Evolutionary conservation across 2,329 filamentous ascomycete species (phyloP).

Genomic region (Coniochaeta pulveracea): DNA sequence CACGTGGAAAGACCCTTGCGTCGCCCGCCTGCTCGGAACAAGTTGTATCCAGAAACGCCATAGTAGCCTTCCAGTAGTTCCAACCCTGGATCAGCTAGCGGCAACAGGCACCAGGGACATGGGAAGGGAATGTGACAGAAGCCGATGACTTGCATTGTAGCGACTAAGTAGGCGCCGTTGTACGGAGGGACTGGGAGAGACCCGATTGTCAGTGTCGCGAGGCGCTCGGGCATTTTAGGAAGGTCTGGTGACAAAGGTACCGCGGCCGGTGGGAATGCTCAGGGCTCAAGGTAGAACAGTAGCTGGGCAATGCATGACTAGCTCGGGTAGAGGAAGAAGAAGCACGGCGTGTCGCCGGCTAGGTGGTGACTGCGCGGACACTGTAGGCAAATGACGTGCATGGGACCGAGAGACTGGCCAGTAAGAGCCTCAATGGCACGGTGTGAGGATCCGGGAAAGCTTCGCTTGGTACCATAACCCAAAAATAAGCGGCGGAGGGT

Average conservation of each 20-base stretch:
- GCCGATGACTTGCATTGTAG: not conserved
- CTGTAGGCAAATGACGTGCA: too few species aligned
- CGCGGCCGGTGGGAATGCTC: slow-evolving; percentile 2
- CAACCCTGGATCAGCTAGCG: not conserved
- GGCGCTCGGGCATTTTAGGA: too few species aligned
- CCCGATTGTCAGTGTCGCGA: too few species aligned
- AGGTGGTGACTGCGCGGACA: too few species aligned
- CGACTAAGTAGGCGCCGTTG: not conserved
- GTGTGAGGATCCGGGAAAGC: too few species aligned
- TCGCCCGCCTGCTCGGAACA: slow-evolving; percentile 1
- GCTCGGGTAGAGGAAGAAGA: not conserved
- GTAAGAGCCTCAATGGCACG: too few species aligned
- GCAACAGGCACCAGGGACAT: not conserved
- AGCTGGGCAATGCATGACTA: not conserved
- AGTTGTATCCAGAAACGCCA: not conserved
- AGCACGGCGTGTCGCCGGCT: too few species aligned
- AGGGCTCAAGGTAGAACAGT: not conserved
- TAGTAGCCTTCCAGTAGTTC: not conserved
- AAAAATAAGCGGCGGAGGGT: too few species aligned
- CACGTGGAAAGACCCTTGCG: slow-evolving; percentile 3
- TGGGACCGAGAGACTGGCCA: too few species aligned
- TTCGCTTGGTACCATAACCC: too few species aligned
- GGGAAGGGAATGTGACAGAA: not conserved
- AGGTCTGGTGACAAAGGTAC: not conserved
- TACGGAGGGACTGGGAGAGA: not conserved